These are phyloP conservation scores for Diplodia mutila DNA, from an alignment of 2,329 filamentous ascomycete genomes.

Conservation along the genomic window DNA sequence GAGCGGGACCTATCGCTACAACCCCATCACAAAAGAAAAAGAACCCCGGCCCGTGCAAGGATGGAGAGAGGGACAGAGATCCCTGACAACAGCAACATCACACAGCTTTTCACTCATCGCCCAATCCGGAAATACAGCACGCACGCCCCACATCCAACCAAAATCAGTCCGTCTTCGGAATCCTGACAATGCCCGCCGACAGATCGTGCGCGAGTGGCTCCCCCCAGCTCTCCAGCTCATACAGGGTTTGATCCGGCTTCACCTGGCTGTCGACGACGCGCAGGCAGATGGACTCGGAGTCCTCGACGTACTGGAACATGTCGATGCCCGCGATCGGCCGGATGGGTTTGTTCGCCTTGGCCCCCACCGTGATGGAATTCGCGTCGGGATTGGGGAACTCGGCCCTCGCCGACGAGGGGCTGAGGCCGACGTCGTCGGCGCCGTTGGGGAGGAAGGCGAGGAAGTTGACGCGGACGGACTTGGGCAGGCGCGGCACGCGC, in stretches of 20 bases:
- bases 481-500: not conserved
- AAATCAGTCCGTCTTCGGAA: not conserved
- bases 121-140: too few species aligned
- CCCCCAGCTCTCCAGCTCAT: not conserved
- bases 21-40: not conserved
- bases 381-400: not conserved
- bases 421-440: not conserved
- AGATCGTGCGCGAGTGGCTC: not conserved
- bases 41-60: not conserved
- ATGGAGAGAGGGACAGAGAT: too few species aligned
- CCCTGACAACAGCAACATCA: not conserved
- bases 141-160: too few species aligned
- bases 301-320: not conserved
- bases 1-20: not conserved
- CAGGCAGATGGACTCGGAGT: not conserved
- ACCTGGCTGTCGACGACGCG: not conserved
- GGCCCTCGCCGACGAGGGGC: not conserved
- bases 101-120: too few species aligned
- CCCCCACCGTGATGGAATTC: not conserved
- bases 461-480: not conserved
- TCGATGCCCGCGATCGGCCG: not conserved
- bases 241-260: not conserved
- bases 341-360: not conserved
- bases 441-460: not conserved
- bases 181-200: conserved; percentile 9